A percentile compares a stretch with the other conserved stretches of the same genome.
phyloP scores from a whole-genome alignment of 257 asterid genomes.

The Parsonsia alboflavescens region DNA sequence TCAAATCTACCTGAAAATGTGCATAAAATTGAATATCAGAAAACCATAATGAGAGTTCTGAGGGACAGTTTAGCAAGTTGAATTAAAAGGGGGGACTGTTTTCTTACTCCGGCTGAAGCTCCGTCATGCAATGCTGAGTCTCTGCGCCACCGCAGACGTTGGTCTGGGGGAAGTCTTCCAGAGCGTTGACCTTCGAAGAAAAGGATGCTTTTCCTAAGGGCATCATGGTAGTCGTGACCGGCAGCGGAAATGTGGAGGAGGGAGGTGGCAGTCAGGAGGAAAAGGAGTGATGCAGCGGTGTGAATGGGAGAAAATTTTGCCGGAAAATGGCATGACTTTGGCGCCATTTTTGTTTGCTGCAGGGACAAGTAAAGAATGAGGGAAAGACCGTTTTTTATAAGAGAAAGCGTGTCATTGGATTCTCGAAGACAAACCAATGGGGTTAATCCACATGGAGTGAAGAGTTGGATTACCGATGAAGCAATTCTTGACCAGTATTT shows the following conservation, averaged over 20 bases:
- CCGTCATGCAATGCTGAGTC: constrained; percentile 88
- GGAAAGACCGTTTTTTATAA: constrained; percentile 13
- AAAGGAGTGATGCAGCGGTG: constrained; percentile 15
- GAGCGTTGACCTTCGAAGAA: constrained; percentile 98
- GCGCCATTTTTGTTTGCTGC: constrained; percentile 60
- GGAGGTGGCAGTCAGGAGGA: constrained; percentile 20
- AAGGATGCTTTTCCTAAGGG: constrained; percentile 74
- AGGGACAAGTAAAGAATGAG: constrained; percentile 28
- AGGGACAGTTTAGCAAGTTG: background rate
- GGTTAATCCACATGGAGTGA: constrained; percentile 29
- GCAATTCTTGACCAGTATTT: constrained; percentile 28
- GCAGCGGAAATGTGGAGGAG: constrained; percentile 13
- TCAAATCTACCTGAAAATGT: constrained; percentile 53
- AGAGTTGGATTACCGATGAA: constrained; percentile 30
- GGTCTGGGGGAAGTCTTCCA: constrained; percentile 73
- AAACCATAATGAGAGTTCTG: background rate
- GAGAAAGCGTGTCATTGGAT: constrained; percentile 45
- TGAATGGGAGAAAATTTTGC: constrained; percentile 23
- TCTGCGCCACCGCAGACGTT: constrained; percentile 69
- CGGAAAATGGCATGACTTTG: constrained; percentile 33
- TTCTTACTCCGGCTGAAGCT: constrained; percentile 54
- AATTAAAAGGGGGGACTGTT: background rate
- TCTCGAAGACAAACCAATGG: constrained; percentile 22
- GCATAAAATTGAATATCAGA: background rate
- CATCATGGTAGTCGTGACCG: constrained; percentile 66